phyloP scores from a whole-genome alignment of 2,329 filamentous ascomycete species.

The Colletotrichum euphorbiae region DNA sequence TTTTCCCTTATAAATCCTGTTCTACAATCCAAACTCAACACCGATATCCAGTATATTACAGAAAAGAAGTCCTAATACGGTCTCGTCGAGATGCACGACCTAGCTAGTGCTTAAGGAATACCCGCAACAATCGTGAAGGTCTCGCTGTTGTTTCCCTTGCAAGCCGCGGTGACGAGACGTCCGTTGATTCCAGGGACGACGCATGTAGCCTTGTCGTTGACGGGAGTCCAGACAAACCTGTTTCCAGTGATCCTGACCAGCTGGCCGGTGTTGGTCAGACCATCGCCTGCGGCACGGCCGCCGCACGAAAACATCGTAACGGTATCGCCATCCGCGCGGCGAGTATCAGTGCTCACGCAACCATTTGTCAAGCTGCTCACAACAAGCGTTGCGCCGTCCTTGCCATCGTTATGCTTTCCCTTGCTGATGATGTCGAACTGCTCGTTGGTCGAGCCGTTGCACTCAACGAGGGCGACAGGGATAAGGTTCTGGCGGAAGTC shows the following conservation, averaged over 20 bases:
- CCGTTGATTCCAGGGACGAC: slow-evolving; percentile 52
- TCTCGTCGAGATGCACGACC: neutral
- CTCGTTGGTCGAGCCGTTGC: slow-evolving; percentile 58
- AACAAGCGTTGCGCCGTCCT: slow-evolving; percentile 55
- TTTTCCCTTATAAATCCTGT: neutral
- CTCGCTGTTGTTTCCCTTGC: slow-evolving; percentile 44
- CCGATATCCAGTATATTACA: neutral
- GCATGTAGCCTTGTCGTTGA: slow-evolving; percentile 58
- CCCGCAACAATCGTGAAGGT: slow-evolving; percentile 45
- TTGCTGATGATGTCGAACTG: slow-evolving; percentile 64
- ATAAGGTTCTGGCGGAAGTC: slow-evolving; percentile 67
- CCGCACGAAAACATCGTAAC: slow-evolving; percentile 65
- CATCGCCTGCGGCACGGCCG: slow-evolving; percentile 61
- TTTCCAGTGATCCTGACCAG: slow-evolving; percentile 59
- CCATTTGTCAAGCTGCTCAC: slow-evolving; percentile 63
- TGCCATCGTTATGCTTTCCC: slow-evolving; percentile 61
- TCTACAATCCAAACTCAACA: neutral
- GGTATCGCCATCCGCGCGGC: slow-evolving; percentile 57
- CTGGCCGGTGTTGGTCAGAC: slow-evolving; percentile 60
- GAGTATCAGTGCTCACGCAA: slow-evolving; percentile 63
- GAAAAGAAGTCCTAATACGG: neutral
- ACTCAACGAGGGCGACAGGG: slow-evolving; percentile 58
- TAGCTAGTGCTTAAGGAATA: neutral
- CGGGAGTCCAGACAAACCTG: slow-evolving; percentile 57
- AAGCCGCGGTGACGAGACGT: slow-evolving; percentile 48